These are phyloP conservation scores for Deinandra increscens DNA, from an alignment of 129 eudicot species.

Conservation along the genomic window DNA sequence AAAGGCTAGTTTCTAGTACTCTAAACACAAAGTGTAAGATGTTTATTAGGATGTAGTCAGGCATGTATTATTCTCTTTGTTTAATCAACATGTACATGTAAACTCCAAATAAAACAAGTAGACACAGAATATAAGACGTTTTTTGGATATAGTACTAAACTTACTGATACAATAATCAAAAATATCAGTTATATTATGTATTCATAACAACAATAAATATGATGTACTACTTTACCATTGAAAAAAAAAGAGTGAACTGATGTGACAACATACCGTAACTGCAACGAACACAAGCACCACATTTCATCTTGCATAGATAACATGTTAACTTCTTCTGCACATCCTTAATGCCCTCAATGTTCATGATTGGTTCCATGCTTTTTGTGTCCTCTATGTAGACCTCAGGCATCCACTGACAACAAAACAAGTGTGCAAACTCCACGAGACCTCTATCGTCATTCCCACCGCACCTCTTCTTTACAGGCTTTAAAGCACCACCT, in stretches of 20 bases:
- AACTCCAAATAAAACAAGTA: conserved; percentile 20
- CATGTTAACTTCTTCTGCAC: conserved; percentile 69
- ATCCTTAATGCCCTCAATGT: conserved; percentile 72
- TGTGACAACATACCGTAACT: conserved; percentile 80
- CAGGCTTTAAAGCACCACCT: conserved; percentile 72
- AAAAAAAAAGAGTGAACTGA: conserved; percentile 21
- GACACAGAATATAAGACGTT: conserved; percentile 19
- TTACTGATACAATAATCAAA: conserved; percentile 6
- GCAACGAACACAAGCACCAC: conserved; percentile 94
- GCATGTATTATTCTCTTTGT: conserved; percentile 18
- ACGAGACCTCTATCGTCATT: conserved; percentile 40
- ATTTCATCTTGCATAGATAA: conserved; percentile 83
- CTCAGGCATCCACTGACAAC: conserved; percentile 97
- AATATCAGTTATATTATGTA: conserved; percentile 12
- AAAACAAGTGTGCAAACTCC: conserved; percentile 87
- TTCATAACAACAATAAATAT: conserved; percentile 22
- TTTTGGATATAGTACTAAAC: not conserved
- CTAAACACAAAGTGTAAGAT: not conserved
- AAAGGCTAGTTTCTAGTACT: conserved; percentile 5
- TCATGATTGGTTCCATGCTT: conserved; percentile 85
- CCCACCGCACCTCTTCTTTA: conserved; percentile 41
- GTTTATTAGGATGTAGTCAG: conserved; percentile 1
- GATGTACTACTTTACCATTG: conserved; percentile 15
- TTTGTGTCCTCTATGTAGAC: conserved; percentile 77
- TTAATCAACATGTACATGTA: conserved; percentile 12